Conservation (phyloP, 106 monocot genomes). For the Dioscorea dumetorum region DNA sequence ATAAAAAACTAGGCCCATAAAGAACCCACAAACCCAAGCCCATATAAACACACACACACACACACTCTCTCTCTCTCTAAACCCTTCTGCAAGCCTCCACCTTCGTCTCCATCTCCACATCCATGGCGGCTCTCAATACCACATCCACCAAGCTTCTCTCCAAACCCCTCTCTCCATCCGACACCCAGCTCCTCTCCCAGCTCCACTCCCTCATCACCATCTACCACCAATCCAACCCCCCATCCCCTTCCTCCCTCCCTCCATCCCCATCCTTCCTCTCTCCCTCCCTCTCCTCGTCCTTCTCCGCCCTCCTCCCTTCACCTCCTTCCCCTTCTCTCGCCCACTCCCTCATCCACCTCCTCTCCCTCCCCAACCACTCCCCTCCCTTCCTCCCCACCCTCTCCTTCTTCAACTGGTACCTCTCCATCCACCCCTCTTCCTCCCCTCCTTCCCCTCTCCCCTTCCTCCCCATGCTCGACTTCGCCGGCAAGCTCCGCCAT, state of each 20-base stretch:
- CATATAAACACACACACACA: too few relatives aligned
- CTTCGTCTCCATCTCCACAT: too few relatives aligned
- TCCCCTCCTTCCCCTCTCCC: constrained; percentile 11
- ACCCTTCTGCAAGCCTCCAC: too few relatives aligned
- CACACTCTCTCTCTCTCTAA: too few relatives aligned
- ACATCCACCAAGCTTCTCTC: neutral
- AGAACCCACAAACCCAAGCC: too few relatives aligned
- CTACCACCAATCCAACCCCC: constrained; percentile 39
- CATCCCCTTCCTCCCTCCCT: constrained; percentile 30
- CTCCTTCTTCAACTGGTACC: constrained; percentile 60
- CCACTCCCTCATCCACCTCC: constrained; percentile 38
- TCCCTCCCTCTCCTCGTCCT: constrained; percentile 13
- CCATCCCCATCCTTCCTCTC: constrained; percentile 19
- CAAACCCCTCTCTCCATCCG: constrained; percentile 7
- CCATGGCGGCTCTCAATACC: too few relatives aligned
- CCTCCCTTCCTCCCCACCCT: constrained; percentile 51
- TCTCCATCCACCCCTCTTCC: constrained; percentile 15
- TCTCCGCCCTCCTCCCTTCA: constrained; percentile 6
- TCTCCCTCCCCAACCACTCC: constrained; percentile 44
- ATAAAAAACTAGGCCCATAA: too few relatives aligned
- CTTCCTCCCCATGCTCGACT: constrained; percentile 59
- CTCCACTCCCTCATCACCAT: constrained; percentile 30
- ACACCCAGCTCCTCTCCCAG: constrained; percentile 27
- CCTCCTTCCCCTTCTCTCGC: constrained; percentile 32
- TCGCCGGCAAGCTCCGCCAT: constrained; percentile 70